These are phyloP conservation scores for Clohesyomyces aquaticus DNA, from an alignment of 495 filamentous ascomycete species.

Conservation along the genomic window DNA sequence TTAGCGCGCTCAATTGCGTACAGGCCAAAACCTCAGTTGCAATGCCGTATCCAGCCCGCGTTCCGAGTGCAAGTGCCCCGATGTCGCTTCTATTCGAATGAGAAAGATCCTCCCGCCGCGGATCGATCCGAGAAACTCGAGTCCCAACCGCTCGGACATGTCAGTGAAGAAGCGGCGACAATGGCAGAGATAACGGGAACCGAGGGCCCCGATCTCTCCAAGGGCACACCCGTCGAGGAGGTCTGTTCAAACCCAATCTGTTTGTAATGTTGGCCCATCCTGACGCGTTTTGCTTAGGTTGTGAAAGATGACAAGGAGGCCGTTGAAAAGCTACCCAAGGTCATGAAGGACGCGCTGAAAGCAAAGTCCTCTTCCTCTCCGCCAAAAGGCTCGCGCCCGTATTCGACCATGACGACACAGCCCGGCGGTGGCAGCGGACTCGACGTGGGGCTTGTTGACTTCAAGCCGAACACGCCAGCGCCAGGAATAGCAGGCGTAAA, in stretches of 20 bases:
- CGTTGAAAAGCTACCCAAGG: conserved; percentile 67
- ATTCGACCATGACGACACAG: conserved; percentile 55
- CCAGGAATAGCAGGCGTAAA: conserved; percentile 63
- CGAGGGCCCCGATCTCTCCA: conserved; percentile 34
- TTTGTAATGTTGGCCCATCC: conserved; percentile 6
- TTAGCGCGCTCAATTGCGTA: conserved; percentile 24
- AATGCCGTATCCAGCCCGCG: conserved; percentile 17
- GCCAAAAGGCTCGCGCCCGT: conserved; percentile 57
- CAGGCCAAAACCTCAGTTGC: conserved; percentile 12
- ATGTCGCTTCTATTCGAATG: conserved; percentile 26
- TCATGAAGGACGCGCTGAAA: conserved; percentile 64
- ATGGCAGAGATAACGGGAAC: conserved; percentile 35
- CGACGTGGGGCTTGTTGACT: conserved; percentile 32
- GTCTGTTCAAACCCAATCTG: conserved; percentile 12
- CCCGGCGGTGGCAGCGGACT: conserved; percentile 30
- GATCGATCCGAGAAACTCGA: conserved; percentile 24
- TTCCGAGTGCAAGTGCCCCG: conserved; percentile 5
- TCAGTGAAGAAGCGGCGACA: conserved; percentile 38
- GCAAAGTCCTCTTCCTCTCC: conserved; percentile 32
- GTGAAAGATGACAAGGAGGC: conserved; percentile 65
- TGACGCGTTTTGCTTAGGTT: conserved; percentile 63
- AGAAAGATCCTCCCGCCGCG: conserved; percentile 18
- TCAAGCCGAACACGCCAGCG: conserved; percentile 39
- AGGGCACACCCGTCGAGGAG: conserved; percentile 44
- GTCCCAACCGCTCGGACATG: conserved; percentile 26